phyloP scores from a whole-genome alignment of 2,329 filamentous ascomycete genomes.

The Cordyceps militaris region DNA sequence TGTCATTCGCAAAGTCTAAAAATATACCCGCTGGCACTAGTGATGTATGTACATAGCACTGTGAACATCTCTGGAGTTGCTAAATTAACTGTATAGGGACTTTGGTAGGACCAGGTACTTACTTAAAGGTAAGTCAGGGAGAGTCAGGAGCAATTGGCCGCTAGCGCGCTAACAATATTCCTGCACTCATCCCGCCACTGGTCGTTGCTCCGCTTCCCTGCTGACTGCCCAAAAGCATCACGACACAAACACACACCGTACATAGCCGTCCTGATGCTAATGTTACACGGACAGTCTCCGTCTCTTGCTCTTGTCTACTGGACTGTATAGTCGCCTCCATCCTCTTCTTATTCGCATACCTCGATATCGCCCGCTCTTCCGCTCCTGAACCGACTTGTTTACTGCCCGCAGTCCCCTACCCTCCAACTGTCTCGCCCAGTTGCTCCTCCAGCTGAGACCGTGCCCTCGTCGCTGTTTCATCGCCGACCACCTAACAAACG shows the following conservation, averaged over 20 bases:
- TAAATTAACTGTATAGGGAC: no score
- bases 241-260: neutral
- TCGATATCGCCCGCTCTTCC: neutral
- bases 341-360: neutral
- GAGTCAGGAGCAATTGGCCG: no score
- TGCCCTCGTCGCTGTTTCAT: constrained; percentile 7
- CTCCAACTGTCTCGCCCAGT: neutral
- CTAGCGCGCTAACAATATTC: no score
- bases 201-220: constrained; percentile 5
- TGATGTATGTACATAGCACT: no score
- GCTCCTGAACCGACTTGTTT: neutral
- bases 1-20: no score
- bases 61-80: no score
- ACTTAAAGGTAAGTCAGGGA: no score
- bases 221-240: constrained; percentile 10
- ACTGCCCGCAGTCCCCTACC: neutral
- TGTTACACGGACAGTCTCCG: neutral
- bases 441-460: neutral
- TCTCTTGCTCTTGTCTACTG: neutral
- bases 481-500: neutral
- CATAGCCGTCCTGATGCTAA: neutral
- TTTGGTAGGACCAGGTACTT: no score
- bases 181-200: neutral
- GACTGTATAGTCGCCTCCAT: neutral
- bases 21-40: no score